These are phyloP conservation scores for Discostella pseudostelligera DNA, from an alignment of 108 stramenopile genomes.

Conservation along the genomic window DNA sequence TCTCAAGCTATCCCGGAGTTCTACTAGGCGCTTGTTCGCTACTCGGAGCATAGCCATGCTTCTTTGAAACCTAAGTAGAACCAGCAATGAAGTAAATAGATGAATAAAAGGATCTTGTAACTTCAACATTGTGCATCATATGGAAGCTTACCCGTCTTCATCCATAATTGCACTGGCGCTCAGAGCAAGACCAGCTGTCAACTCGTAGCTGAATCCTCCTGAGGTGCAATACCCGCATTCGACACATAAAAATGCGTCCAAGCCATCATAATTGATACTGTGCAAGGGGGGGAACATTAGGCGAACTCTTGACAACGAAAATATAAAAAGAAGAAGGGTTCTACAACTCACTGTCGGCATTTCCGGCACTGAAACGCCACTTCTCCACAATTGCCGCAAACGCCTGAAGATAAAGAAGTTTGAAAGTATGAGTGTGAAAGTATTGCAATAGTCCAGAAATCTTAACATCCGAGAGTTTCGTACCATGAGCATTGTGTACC, in stretches of 20 bases:
- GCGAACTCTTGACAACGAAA: constrained; percentile 17
- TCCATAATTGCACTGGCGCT: constrained; percentile 74
- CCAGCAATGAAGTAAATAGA: constrained; percentile 11
- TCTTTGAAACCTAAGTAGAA: constrained; percentile 14
- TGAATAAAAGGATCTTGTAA: background rate
- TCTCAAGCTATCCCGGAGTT: constrained; percentile 26
- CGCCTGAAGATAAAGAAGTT: constrained; percentile 25
- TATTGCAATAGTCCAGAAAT: background rate
- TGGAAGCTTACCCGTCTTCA: constrained; percentile 50
- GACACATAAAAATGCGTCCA: constrained; percentile 95
- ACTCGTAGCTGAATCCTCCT: constrained; percentile 67
- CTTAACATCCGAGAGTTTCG: background rate
- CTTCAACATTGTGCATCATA: background rate
- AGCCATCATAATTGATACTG: constrained; percentile 90
- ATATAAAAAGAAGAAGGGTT: background rate
- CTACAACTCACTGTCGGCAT: constrained; percentile 46
- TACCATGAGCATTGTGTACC: constrained; percentile 90
- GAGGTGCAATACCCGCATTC: constrained; percentile 95
- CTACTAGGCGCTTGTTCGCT: constrained; percentile 41
- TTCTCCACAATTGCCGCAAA: constrained; percentile 94
- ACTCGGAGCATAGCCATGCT: constrained; percentile 42
- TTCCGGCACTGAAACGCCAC: constrained; percentile 94
- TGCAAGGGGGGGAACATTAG: constrained; percentile 4
- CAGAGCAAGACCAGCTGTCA: constrained; percentile 73
- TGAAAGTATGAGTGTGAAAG: background rate